phyloP scores from a whole-genome alignment of 2,329 filamentous ascomycete species.

The Aspergillus alliaceus region DNA sequence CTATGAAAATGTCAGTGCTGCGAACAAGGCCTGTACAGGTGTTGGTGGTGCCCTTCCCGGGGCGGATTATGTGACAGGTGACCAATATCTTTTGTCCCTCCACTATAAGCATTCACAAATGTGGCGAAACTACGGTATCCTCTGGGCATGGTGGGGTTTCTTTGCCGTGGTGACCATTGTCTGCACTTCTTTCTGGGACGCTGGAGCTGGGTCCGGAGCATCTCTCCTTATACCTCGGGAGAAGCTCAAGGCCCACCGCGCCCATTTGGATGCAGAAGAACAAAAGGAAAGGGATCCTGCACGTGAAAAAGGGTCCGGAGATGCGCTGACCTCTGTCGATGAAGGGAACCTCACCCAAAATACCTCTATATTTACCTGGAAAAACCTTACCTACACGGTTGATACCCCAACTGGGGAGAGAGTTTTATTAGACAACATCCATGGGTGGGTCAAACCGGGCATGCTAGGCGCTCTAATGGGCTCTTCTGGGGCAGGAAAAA shows the following conservation, averaged over 20 bases:
- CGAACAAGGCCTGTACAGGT: constrained; percentile 43
- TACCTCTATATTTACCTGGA: constrained; percentile 72
- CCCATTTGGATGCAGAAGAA: constrained; percentile 51
- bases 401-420: constrained; percentile 56
- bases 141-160: constrained; percentile 64
- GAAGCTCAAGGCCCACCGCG: constrained; percentile 43
- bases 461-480: constrained; percentile 77
- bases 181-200: constrained; percentile 58
- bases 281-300: constrained; percentile 10
- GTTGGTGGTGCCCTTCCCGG: constrained; percentile 57
- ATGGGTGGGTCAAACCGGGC: constrained; percentile 75
- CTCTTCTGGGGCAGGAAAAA: constrained; percentile 74
- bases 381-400: constrained; percentile 69
- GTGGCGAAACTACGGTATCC: constrained; percentile 62
- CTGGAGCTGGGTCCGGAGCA: constrained; percentile 53
- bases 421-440: constrained; percentile 65
- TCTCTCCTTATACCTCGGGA: constrained; percentile 64
- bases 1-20: constrained; percentile 19
- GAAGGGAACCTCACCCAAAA: constrained; percentile 53
- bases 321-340: constrained; percentile 10
- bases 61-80: constrained; percentile 53
- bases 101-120: constrained; percentile 54
- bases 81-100: constrained; percentile 58
- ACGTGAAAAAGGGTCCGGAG: neutral
- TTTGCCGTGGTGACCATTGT: constrained; percentile 60